Percentiles rank a stretch among this genome's conserved stretches.
These are phyloP conservation scores for Aspergillus caelatus DNA, from an alignment of 2,329 filamentous ascomycete genomes.

Conservation along the genomic window DNA sequence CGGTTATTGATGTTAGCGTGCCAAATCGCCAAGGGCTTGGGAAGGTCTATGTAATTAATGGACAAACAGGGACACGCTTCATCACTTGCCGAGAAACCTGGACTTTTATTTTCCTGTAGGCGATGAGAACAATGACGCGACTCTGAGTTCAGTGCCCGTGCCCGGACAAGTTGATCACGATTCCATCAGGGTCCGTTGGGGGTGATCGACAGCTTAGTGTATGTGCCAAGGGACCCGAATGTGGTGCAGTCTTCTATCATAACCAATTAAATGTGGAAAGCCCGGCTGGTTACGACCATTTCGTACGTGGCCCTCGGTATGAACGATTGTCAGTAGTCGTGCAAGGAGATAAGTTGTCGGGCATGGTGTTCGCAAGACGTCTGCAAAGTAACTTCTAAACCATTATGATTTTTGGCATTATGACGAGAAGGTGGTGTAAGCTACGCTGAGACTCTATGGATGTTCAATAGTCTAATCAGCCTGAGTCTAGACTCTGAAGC, in stretches of 20 bases:
- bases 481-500: neutral
- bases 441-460: neutral
- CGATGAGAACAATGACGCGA: neutral
- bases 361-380: no score
- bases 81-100: neutral
- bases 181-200: neutral
- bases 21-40: neutral
- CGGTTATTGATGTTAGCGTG: neutral
- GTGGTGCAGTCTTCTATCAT: no score
- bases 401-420: no score
- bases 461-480: neutral
- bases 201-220: neutral
- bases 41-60: neutral
- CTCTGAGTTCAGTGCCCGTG: neutral
- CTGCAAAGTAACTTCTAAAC: no score
- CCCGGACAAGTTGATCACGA: neutral
- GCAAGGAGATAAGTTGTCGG: no score
- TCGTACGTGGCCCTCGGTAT: no score
- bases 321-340: no score
- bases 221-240: neutral
- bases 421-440: no score
- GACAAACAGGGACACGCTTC: no score
- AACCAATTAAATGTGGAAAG: no score
- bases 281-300: no score
- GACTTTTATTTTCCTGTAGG: neutral